Percentiles rank a stretch among this genome's conserved stretches.
Conservation (phyloP, 352 stramenopile species). For the Phytophthora capsici region DNA sequence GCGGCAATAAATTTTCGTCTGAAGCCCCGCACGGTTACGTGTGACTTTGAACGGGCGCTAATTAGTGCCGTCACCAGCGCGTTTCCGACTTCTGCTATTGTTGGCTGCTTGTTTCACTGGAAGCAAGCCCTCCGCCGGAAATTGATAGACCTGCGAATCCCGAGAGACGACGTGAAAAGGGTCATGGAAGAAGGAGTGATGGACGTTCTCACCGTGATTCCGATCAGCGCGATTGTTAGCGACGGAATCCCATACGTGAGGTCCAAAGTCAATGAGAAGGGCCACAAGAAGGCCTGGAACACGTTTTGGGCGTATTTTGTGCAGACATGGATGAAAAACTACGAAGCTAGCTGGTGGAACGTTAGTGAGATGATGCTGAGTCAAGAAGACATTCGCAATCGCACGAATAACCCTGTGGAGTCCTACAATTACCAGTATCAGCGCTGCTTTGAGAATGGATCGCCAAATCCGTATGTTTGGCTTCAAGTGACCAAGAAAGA, state of each 20-base stretch:
- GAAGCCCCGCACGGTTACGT: slow-evolving; percentile 1
- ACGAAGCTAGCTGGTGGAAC: slow-evolving; percentile 5
- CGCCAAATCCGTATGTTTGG: neutral
- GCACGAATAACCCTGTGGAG: slow-evolving; percentile 14
- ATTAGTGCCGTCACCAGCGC: neutral
- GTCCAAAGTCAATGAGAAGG: too few relatives aligned
- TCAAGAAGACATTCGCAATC: neutral
- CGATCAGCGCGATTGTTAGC: neutral
- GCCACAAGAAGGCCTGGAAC: slow-evolving; percentile 1
- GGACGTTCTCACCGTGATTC: neutral
- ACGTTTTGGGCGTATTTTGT: slow-evolving; percentile 9
- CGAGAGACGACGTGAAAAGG: neutral
- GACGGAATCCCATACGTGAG: neutral
- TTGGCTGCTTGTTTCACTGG: slow-evolving; percentile 8
- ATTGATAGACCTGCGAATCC: neutral
- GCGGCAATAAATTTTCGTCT: slow-evolving; percentile 1
- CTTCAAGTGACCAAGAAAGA: neutral
- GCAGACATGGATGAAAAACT: slow-evolving; percentile 1
- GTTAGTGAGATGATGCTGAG: slow-evolving; percentile 1
- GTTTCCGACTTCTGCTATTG: neutral
- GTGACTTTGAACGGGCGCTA: slow-evolving; percentile 5
- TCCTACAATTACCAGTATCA: neutral
- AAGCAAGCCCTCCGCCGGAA: slow-evolving; percentile 2
- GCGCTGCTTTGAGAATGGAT: neutral
- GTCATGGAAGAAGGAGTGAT: neutral